Conservation (phyloP, 2,329 filamentous ascomycete species). For the Zymoseptoria ardabiliae region DNA sequence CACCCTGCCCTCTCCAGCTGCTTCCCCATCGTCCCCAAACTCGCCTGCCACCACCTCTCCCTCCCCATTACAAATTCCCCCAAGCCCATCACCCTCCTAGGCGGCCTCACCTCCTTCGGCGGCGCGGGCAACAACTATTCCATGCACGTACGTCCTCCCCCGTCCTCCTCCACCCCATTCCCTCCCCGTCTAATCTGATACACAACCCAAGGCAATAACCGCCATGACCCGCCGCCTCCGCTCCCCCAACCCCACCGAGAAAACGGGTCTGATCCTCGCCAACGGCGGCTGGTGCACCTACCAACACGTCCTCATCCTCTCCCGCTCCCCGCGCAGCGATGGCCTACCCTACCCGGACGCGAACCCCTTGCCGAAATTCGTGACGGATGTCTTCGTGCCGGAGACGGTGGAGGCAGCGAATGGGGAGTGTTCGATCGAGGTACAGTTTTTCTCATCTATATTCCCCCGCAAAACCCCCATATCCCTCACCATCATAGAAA, state of each 20-base stretch:
- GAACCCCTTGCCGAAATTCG: constrained; percentile 40
- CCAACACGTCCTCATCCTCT: constrained; percentile 56
- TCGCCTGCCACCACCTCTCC: constrained; percentile 54
- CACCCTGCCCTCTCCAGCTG: constrained; percentile 40
- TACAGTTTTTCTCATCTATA: no score
- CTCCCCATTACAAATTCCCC: constrained; percentile 37
- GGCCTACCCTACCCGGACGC: constrained; percentile 40
- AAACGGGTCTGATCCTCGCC: constrained; percentile 53
- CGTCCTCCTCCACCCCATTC: background rate
- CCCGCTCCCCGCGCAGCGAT: constrained; percentile 36
- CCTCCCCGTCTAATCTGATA: background rate
- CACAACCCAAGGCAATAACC: constrained; percentile 39
- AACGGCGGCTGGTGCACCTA: constrained; percentile 61
- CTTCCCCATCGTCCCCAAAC: constrained; percentile 62
- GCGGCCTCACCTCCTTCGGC: constrained; percentile 61
- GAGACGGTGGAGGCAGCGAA: constrained; percentile 37
- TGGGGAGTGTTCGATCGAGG: constrained; percentile 48
- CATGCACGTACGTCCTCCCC: constrained; percentile 48
- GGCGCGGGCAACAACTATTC: constrained; percentile 66
- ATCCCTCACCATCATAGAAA: no score
- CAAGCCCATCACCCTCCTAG: constrained; percentile 55
- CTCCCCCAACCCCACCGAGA: constrained; percentile 29
- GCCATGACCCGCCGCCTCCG: constrained; percentile 51
- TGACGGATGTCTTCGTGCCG: constrained; percentile 37
- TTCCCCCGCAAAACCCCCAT: no score